phyloP scores from a whole-genome alignment of 345 rosid genomes.

The Rhodamnia rubescens region DNA sequence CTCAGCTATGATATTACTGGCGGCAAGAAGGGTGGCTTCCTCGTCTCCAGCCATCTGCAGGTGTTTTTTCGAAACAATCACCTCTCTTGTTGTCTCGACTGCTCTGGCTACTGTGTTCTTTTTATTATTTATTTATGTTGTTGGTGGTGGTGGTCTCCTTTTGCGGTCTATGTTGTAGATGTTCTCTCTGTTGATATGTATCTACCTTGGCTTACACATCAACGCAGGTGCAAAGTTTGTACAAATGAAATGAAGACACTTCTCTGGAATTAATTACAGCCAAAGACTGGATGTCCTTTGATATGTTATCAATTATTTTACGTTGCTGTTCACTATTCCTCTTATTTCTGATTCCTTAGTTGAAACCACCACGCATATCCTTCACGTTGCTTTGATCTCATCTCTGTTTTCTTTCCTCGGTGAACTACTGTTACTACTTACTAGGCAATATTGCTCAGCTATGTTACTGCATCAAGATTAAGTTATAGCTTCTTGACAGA shows the following conservation, averaged over 20 bases:
- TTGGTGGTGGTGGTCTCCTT: too few species aligned
- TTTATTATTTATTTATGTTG: too few species aligned
- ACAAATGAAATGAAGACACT: background rate
- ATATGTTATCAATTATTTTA: background rate
- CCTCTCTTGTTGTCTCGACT: background rate
- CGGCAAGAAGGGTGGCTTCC: constrained; percentile 89
- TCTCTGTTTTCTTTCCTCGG: background rate
- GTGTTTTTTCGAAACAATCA: constrained; percentile 10
- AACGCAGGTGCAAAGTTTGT: background rate
- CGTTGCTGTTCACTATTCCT: background rate
- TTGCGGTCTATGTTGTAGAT: background rate
- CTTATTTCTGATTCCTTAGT: background rate
- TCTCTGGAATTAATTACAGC: background rate
- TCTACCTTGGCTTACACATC: background rate
- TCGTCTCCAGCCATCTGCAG: constrained; percentile 92
- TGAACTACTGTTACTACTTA: background rate
- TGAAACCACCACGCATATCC: background rate
- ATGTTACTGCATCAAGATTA: background rate
- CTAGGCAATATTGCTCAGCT: background rate
- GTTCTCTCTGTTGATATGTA: background rate
- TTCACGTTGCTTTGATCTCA: background rate
- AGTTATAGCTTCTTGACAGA: background rate
- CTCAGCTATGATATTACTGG: constrained; percentile 82
- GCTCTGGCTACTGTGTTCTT: background rate
- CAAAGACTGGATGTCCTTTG: background rate